Base-by-base conservation (phyloP, 2,329 filamentous ascomycete species). In the Trichoderma gracile region DNA sequence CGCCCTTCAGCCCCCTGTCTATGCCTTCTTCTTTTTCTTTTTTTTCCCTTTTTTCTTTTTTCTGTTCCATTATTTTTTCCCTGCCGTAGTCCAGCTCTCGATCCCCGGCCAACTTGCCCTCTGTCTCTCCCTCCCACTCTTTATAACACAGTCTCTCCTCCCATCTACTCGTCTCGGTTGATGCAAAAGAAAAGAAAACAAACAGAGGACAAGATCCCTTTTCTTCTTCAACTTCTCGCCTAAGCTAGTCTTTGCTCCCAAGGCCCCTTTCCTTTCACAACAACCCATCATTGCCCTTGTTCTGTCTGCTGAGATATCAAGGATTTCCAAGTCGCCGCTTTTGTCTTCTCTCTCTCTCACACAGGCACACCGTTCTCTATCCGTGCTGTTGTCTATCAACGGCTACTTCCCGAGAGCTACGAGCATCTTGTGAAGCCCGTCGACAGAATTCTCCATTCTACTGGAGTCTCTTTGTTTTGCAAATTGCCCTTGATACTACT, bases 101-200 rank as follows among this genome's bases (percentile, higher is more conserved):
- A 54, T 49, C 42, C 33, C 53, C 53, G 42, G 45, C 45, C 43
- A 14, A 64, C 63, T 17, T 64, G 54, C 61, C 38, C 33, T 53
- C 33, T 47, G 59, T 25, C 25, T 25, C 25, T 25, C 25, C 25
- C 25, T 25, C 25, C 5, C 25, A 25, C 33, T 42, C 58, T 55
- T 64, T 64, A 64, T 49, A 58, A 49, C 54, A 57, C 65, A 65
- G 45, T 38, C 52, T 65, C 49, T 46, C 58, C 53, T 52, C 53
- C 61, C 21, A 27, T 46, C 30, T 57, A 21, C 54, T 27, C 38
- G 42, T 65, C 63, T 55, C 49, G 45, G 15, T 33, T 54, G 54
- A 45, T 25, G 19, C 30, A 30, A 9, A 30, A 30, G 8, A 30
- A 15, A n/a, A 3, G 15, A 49, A 49, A 63, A 42, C 21, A 56